Conservation (phyloP, 2,329 filamentous ascomycete species). For the Helotiales sp. region DNA sequence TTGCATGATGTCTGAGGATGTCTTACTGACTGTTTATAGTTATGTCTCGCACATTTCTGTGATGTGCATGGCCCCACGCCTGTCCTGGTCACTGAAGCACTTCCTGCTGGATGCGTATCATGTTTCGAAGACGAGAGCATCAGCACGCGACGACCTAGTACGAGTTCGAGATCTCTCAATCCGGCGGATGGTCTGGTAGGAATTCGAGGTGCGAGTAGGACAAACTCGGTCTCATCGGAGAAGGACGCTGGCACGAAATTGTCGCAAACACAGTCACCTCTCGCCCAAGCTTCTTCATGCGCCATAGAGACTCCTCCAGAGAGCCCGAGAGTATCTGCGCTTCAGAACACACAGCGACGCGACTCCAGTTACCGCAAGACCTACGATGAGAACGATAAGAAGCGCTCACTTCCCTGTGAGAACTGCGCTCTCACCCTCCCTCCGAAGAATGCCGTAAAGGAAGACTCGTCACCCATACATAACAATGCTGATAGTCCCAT, state of each 20-base stretch:
- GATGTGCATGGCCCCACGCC: slow-evolving; percentile 69
- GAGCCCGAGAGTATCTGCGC: slow-evolving; percentile 48
- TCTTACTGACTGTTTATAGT: slow-evolving; percentile 43
- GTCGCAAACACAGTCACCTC: slow-evolving; percentile 34
- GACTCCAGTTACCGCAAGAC: slow-evolving; percentile 63
- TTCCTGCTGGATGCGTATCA: slow-evolving; percentile 58
- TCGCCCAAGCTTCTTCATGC: slow-evolving; percentile 39
- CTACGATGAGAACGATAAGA: slow-evolving; percentile 65
- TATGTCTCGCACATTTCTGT: slow-evolving; percentile 71
- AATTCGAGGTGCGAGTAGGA: slow-evolving; percentile 15
- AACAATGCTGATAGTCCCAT: slow-evolving; percentile 47
- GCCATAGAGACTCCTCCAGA: slow-evolving; percentile 58
- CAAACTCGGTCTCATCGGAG: slow-evolving; percentile 12
- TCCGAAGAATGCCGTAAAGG: slow-evolving; percentile 42
- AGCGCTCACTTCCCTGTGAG: slow-evolving; percentile 63
- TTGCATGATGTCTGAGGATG: background rate
- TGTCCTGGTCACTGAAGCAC: slow-evolving; percentile 68
- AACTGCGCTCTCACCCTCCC: slow-evolving; percentile 67
- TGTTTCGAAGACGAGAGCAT: slow-evolving; percentile 52
- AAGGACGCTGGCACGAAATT: slow-evolving; percentile 4
- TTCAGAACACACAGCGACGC: slow-evolving; percentile 41
- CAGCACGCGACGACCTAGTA: slow-evolving; percentile 27
- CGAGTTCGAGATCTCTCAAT: slow-evolving; percentile 27
- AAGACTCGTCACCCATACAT: slow-evolving; percentile 22
- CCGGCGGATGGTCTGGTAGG: slow-evolving; percentile 23